Percentiles rank a stretch among this genome's conserved stretches.
phyloP scores from a whole-genome alignment of 805 yeast species.

The Candida nonsorbophila region DNA sequence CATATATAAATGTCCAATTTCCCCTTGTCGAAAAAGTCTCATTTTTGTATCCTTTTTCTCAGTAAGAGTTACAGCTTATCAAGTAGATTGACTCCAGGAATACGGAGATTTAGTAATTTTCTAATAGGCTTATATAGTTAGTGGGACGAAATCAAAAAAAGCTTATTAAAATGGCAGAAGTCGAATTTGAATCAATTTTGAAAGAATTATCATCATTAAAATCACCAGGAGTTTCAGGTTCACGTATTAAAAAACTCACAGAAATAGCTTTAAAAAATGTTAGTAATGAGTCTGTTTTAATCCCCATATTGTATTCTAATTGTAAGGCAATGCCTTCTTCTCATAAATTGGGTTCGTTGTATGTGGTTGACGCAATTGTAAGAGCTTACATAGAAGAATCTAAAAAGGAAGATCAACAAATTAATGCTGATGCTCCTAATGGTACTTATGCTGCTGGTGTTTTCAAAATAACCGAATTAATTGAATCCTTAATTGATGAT shows the following conservation, averaged over 20 bases:
- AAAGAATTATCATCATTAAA: slow-evolving; percentile 53
- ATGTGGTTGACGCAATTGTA: slow-evolving; percentile 88
- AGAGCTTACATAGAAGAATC: slow-evolving; percentile 80
- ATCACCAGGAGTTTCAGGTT: slow-evolving; percentile 93
- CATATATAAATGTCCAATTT: too few relatives aligned
- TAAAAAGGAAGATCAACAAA: slow-evolving; percentile 45
- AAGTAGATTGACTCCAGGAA: too few relatives aligned
- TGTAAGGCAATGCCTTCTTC: slow-evolving; percentile 69
- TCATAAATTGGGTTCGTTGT: slow-evolving; percentile 86
- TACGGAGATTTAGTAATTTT: too few relatives aligned
- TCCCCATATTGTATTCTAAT: slow-evolving; percentile 55
- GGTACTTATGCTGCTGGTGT: slow-evolving; percentile 78
- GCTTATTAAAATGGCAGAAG: slow-evolving; percentile 39
- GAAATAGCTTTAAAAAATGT: slow-evolving; percentile 72
- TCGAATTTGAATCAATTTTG: slow-evolving; percentile 43
- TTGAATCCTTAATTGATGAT: slow-evolving; percentile 60
- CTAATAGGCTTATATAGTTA: too few relatives aligned
- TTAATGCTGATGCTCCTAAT: slow-evolving; percentile 46
- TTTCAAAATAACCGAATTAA: slow-evolving; percentile 54
- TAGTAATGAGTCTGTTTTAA: slow-evolving; percentile 48
- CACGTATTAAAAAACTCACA: slow-evolving; percentile 84
- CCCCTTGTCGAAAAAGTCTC: too few relatives aligned
- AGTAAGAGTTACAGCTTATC: too few relatives aligned
- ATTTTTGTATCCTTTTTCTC: too few relatives aligned
- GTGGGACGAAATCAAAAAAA: too few relatives aligned